Conservation (phyloP, 805 yeast species). For the Cyberlindnera euphorbiiphila region DNA sequence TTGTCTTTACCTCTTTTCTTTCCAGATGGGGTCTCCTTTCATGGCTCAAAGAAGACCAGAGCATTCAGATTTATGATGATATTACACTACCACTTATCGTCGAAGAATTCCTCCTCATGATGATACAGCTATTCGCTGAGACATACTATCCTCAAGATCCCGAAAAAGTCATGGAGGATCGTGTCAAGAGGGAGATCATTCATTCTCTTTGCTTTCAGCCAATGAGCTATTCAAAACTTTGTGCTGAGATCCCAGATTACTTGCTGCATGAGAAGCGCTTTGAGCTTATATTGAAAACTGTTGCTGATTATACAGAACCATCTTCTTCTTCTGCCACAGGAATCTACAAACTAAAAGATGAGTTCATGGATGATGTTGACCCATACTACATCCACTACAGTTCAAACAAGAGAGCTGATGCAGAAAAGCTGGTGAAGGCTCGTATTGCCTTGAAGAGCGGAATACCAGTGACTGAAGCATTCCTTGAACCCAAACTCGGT, state of each 20-base stretch:
- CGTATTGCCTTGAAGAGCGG: constrained; percentile 39
- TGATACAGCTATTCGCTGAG: constrained; percentile 68
- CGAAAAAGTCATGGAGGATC: constrained; percentile 43
- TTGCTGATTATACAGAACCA: constrained; percentile 64
- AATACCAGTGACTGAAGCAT: constrained; percentile 43
- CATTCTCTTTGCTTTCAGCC: constrained; percentile 80
- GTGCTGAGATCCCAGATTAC: constrained; percentile 70
- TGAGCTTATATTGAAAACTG: constrained; percentile 52
- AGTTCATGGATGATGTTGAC: constrained; percentile 53
- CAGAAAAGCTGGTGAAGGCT: constrained; percentile 59
- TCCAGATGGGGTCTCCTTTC: constrained; percentile 64
- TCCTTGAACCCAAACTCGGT: constrained; percentile 50
- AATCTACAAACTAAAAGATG: constrained; percentile 60
- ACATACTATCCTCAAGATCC: constrained; percentile 52
- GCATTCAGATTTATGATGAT: constrained; percentile 41
- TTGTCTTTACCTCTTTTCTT: constrained; percentile 52
- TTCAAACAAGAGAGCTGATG: constrained; percentile 79
- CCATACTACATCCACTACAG: constrained; percentile 80
- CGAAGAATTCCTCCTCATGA: constrained; percentile 71
- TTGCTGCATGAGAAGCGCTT: constrained; percentile 68
- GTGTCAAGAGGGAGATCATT: constrained; percentile 67
- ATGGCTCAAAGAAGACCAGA: constrained; percentile 46
- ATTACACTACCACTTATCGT: constrained; percentile 55
- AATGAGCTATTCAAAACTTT: constrained; percentile 65
- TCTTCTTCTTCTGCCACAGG: constrained; percentile 56